phyloP scores from a whole-genome alignment of 1,284 basidiomycete species.

The Ceratobasidium sp. region DNA sequence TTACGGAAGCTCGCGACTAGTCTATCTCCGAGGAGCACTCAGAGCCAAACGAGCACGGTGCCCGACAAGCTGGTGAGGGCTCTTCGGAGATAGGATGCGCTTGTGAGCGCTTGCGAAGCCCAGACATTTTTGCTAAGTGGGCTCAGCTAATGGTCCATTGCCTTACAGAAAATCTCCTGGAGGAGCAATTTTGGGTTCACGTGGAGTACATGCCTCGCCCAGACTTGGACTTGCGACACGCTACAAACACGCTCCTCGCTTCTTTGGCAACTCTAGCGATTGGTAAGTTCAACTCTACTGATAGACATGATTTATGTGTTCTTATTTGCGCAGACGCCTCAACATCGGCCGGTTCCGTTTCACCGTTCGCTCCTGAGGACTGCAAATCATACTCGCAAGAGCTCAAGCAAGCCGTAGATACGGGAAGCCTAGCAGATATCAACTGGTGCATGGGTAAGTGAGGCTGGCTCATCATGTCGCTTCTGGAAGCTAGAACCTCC shows the following conservation, averaged over 20 bases:
- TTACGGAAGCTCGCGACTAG: background rate
- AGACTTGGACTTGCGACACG: background rate
- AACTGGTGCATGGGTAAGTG: conserved; percentile 38
- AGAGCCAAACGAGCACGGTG: too few relatives aligned
- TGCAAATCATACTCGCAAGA: conserved; percentile 25
- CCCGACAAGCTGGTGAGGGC: too few relatives aligned
- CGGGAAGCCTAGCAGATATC: conserved; percentile 5
- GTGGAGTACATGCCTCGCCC: conserved; percentile 29
- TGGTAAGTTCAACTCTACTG: background rate
- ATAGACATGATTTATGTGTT: background rate
- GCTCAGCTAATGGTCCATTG: background rate
- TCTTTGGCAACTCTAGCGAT: conserved; percentile 18
- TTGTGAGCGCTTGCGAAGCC: background rate
- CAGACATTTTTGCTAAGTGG: background rate
- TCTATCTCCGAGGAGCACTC: too few relatives aligned
- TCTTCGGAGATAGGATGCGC: too few relatives aligned
- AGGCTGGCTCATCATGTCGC: background rate
- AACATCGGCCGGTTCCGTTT: conserved; percentile 31
- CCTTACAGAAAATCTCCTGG: conserved; percentile 17
- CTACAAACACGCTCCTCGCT: conserved; percentile 12
- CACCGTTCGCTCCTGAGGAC: conserved; percentile 25
- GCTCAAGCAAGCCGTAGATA: conserved; percentile 11
- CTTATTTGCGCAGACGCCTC: conserved; percentile 11
- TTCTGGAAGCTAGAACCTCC: background rate
- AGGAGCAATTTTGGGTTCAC: conserved; percentile 40